Evolutionary conservation across 495 filamentous ascomycete genomes (phyloP), one percentile per base, ranked within the genome.

Genomic region (Tuber microsphaerosporum): DNA sequence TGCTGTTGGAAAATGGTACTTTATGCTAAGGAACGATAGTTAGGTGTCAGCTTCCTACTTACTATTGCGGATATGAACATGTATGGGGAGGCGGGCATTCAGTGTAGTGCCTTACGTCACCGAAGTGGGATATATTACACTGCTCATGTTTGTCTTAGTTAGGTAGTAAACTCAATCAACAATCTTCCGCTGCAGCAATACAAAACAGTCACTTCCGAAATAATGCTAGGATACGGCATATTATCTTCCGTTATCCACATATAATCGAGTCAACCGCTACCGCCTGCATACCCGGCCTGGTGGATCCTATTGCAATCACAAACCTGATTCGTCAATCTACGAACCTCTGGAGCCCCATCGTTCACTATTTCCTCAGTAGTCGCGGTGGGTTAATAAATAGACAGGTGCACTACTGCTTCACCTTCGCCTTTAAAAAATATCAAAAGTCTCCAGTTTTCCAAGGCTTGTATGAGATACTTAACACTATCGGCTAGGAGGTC

Each of bases 281-380:
- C 34, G 83, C 84, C 37, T 80, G 78, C 7, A 75, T 85, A 2
- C 84, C 85, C 6, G 81, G 76, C 8, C 78, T 84, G 51, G 73
- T 85, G n/a, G 80, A 84, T 65, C 76, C 84, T 22, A 82, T 78
- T 19, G 84, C 84, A 3, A 75, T 84, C 16, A 81, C 84, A 41
- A 74, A 82, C 37, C 46, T 85, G 7, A 81, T 78, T 16, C 79
- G 76, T 39, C 43, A 75, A 31, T 73, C 72, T 17, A 69, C 82
- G 34, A 31, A 51, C n/a, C 44, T 75, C 2, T 82, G 80, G 80
- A 69, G 72, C 14, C 74, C 74, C 4, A 71, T 75, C 17, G 69
- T 82, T 6, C 19, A 34, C 41, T 71, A 71, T 8, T 82, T 80
- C 65, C 70, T 79, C 6, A 71, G 75, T 16, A 39, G 31, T 8